These are phyloP conservation scores for Flaveria bidentis DNA, from an alignment of 129 eudicot species.

Conservation along the genomic window DNA sequence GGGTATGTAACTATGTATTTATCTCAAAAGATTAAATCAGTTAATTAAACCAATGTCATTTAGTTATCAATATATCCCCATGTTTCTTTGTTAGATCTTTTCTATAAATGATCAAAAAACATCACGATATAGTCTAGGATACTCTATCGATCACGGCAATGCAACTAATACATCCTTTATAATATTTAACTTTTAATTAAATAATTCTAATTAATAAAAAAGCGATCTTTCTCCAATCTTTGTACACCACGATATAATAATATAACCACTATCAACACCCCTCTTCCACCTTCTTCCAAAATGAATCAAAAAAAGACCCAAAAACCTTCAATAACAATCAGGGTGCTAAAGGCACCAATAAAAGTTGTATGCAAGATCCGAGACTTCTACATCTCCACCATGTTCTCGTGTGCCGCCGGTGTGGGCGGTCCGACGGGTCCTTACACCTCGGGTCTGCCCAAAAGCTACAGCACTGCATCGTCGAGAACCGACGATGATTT, in stretches of 20 bases:
- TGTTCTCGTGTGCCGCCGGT: slow-evolving; percentile 42
- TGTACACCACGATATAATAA: background rate
- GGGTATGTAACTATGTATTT: no score
- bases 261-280: background rate
- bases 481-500: slow-evolving; percentile 41
- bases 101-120: background rate
- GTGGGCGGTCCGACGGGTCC: slow-evolving; percentile 43
- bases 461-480: slow-evolving; percentile 42
- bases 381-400: slow-evolving; percentile 45
- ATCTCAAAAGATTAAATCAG: no score
- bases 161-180: background rate
- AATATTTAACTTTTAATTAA: background rate
- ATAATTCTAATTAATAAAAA: background rate
- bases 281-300: background rate
- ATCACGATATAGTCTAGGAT: background rate
- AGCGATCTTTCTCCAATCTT: background rate
- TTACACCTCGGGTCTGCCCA: slow-evolving; percentile 42
- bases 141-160: background rate
- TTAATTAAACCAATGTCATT: no score
- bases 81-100: background rate
- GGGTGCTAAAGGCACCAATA: slow-evolving; percentile 38
- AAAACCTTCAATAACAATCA: slow-evolving; percentile 31
- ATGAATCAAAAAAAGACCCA: slow-evolving; percentile 11
- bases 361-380: slow-evolving; percentile 41
- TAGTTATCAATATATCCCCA: background rate